Conservation (phyloP, 2,329 filamentous ascomycete species). For the Mariannaea sp. region DNA sequence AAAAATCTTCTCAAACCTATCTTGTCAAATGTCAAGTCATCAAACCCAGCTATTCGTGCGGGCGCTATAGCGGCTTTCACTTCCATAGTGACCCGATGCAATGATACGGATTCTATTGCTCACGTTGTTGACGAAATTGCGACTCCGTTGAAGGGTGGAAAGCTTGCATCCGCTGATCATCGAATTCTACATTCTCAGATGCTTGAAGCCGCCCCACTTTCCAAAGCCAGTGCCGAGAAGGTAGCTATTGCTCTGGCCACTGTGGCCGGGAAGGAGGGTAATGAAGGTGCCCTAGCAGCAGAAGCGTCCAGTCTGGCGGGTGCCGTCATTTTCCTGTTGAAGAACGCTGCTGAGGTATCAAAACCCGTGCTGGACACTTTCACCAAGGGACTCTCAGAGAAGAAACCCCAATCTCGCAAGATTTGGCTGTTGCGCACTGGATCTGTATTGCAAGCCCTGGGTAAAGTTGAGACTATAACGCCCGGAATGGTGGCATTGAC, state of each 20-base stretch:
- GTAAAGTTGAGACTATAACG: conserved; percentile 51
- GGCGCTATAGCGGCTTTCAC: conserved; percentile 78
- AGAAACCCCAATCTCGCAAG: conserved; percentile 76
- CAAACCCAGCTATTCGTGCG: conserved; percentile 75
- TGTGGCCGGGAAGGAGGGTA: conserved; percentile 81
- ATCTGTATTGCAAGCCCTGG: conserved; percentile 65
- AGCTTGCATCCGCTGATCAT: conserved; percentile 84
- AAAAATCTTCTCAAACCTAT: conserved; percentile 82
- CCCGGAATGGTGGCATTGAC: conserved; percentile 55
- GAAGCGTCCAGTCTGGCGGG: conserved; percentile 74
- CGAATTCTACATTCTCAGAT: conserved; percentile 82
- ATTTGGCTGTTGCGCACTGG: conserved; percentile 80
- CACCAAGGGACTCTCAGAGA: conserved; percentile 82
- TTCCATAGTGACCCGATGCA: conserved; percentile 66
- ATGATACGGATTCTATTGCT: conserved; percentile 61
- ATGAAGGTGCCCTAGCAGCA: conserved; percentile 78
- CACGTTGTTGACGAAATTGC: conserved; percentile 80
- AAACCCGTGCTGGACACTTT: conserved; percentile 72
- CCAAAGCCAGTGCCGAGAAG: conserved; percentile 65
- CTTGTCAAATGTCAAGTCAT: conserved; percentile 89
- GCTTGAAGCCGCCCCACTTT: conserved; percentile 67
- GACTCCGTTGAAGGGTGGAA: conserved; percentile 78
- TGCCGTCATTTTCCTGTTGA: conserved; percentile 66
- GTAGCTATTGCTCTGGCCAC: conserved; percentile 69
- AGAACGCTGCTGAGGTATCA: conserved; percentile 64